These are phyloP conservation scores for Cladosporium sp. DNA, from an alignment of 2,329 filamentous ascomycete species.

Conservation along the genomic window DNA sequence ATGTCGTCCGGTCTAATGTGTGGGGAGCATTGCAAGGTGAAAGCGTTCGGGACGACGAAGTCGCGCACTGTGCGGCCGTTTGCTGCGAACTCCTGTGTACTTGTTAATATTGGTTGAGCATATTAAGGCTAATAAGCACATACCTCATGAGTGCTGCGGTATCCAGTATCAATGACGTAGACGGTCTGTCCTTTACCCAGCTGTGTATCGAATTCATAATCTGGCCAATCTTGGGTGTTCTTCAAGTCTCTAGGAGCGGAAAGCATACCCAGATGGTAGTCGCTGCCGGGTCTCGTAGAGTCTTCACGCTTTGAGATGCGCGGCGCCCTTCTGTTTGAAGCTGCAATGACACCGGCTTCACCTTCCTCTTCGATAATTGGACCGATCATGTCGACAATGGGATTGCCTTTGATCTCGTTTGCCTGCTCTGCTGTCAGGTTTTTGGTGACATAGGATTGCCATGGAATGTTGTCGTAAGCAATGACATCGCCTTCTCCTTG, in stretches of 20 bases:
- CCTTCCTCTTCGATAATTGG: neutral
- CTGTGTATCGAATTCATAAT: conserved; percentile 1
- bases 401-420: neutral
- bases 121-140: neutral
- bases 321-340: neutral
- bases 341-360: conserved; percentile 1
- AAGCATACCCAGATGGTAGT: conserved; percentile 2
- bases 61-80: neutral
- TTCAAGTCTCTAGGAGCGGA: conserved; percentile 3
- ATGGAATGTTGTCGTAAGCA: conserved; percentile 5
- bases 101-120: too few species aligned
- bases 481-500: conserved; percentile 1
- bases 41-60: conserved; percentile 3
- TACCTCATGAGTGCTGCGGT: neutral
- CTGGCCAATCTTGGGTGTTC: neutral
- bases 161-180: conserved; percentile 2
- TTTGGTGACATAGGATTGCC: conserved; percentile 5
- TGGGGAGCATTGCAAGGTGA: neutral
- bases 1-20: neutral
- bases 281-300: neutral
- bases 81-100: conserved; percentile 2
- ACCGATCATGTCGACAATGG: conserved; percentile 1
- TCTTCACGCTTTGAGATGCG: neutral
- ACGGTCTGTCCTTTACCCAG: conserved; percentile 1
- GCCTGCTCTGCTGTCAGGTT: conserved; percentile 4